Conservation (phyloP, 805 yeast genomes). For the Myxozyma vanderwaltii region DNA sequence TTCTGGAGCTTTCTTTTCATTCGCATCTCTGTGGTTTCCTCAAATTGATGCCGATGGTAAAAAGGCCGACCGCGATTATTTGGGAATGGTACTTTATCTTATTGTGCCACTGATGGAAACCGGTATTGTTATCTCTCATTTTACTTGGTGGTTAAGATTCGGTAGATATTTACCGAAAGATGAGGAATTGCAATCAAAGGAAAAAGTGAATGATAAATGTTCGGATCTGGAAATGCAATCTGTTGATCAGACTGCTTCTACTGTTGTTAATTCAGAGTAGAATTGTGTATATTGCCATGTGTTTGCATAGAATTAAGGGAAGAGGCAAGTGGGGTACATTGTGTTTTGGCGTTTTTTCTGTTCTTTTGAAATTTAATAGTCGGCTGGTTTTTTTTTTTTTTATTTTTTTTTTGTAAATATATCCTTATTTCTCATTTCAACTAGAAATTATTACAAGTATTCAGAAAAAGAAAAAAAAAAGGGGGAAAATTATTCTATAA, state of each 20-base stretch:
- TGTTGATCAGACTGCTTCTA: neutral
- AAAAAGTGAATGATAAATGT: neutral
- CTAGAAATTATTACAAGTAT: neutral
- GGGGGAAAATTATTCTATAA: neutral
- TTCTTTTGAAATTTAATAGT: no score
- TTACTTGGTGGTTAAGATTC: constrained; percentile 20
- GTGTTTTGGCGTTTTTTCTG: no score
- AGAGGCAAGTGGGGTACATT: no score
- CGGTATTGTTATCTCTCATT: constrained; percentile 73
- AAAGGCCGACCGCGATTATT: constrained; percentile 54
- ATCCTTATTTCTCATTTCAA: no score
- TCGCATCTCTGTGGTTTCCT: constrained; percentile 58
- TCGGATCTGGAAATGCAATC: neutral
- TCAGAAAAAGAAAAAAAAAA: neutral
- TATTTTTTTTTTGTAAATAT: no score
- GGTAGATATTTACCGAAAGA: constrained; percentile 11
- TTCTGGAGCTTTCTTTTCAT: constrained; percentile 78
- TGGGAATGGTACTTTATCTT: constrained; percentile 76
- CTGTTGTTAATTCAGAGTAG: no score
- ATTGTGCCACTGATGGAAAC: constrained; percentile 73
- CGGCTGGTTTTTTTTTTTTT: no score
- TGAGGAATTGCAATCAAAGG: neutral
- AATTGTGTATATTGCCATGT: no score
- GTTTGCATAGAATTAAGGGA: no score
- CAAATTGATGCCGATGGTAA: constrained; percentile 36